A percentile compares a stretch with the other conserved stretches of the same genome.
These are phyloP conservation scores for Irpex sp. DNA, from an alignment of 1,284 basidiomycete genomes.

Conservation along the genomic window DNA sequence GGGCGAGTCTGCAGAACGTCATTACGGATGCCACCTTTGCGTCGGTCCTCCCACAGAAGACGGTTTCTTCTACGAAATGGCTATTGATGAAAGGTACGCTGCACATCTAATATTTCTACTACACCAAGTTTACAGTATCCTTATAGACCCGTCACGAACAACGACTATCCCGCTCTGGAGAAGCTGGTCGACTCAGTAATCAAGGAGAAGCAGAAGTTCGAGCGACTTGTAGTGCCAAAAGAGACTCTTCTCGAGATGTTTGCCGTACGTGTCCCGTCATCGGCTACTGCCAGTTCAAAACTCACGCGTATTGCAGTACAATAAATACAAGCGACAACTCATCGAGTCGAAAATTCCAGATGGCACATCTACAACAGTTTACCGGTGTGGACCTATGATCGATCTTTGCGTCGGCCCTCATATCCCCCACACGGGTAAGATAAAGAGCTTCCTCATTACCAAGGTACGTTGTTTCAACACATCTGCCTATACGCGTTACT, in stretches of 20 bases:
- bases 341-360: constrained; percentile 97
- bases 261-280: constrained; percentile 46
- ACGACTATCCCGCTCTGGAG: constrained; percentile 90
- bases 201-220: constrained; percentile 98
- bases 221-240: constrained; percentile 91
- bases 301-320: constrained; percentile 63
- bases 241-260: constrained; percentile 98
- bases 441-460: constrained; percentile 95
- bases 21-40: constrained; percentile 97
- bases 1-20: constrained; percentile 96
- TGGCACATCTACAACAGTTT: constrained; percentile 96
- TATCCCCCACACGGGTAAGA: constrained; percentile 95
- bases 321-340: constrained; percentile 98
- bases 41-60: constrained; percentile 97
- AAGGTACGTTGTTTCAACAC: constrained; percentile 52
- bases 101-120: neutral
- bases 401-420: constrained; percentile 98
- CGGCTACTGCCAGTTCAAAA: neutral
- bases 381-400: constrained; percentile 98
- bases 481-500: neutral
- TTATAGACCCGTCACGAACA: constrained; percentile 63
- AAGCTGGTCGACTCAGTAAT: constrained; percentile 85
- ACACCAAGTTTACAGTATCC: neutral
- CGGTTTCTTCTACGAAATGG: constrained; percentile 99
- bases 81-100: constrained; percentile 62